These are phyloP conservation scores for Entrophospora sp. DNA, from an alignment of 192 early-diverging fungal species.

Conservation along the genomic window DNA sequence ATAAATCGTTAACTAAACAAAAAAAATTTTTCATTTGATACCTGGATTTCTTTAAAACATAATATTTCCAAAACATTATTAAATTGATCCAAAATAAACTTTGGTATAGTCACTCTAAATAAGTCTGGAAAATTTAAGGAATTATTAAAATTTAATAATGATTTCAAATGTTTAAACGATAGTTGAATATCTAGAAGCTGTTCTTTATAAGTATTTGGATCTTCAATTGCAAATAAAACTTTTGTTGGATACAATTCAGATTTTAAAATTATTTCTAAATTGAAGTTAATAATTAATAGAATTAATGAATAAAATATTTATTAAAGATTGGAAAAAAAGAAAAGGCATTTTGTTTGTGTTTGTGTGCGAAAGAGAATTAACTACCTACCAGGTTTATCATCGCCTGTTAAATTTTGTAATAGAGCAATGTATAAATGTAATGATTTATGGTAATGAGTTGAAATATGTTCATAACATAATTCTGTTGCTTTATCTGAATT, in stretches of 20 bases:
- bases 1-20: background rate
- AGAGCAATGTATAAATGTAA: background rate
- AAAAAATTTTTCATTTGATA: background rate
- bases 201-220: slow-evolving; percentile 20
- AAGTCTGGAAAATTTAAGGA: background rate
- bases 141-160: background rate
- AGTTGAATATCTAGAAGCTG: slow-evolving; percentile 11
- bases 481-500: background rate
- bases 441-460: background rate
- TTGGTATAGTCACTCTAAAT: background rate
- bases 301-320: background rate
- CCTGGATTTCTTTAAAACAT: background rate
- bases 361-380: too few species aligned
- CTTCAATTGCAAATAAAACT: slow-evolving; percentile 5
- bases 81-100: slow-evolving; percentile 1
- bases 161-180: background rate
- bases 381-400: background rate
- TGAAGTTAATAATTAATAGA: background rate
- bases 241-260: background rate
- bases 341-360: background rate
- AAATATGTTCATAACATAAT: slow-evolving; percentile 9
- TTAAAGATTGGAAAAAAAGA: background rate
- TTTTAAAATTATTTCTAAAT: background rate
- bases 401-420: background rate
- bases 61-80: background rate